phyloP scores from a whole-genome alignment of 257 asterid species.

The Solanum peruvianum region DNA sequence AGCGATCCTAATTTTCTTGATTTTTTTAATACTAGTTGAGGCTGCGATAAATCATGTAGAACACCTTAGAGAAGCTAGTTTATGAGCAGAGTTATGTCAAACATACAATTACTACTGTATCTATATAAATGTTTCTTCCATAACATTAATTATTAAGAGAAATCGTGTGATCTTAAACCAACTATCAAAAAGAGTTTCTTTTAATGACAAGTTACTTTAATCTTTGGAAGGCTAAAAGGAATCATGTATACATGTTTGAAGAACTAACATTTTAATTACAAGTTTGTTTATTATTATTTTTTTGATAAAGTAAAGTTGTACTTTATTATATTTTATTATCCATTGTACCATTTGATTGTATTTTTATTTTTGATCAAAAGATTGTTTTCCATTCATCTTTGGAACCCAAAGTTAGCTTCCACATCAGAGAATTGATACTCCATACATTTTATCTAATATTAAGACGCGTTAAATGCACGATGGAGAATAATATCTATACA shows the following conservation, averaged over 20 bases:
- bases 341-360: background rate
- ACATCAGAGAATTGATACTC: no score
- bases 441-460: no score
- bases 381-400: background rate
- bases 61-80: background rate
- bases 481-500: background rate
- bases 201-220: background rate
- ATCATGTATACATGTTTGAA: background rate
- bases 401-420: background rate
- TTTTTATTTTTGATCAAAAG: background rate
- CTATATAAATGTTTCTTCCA: background rate
- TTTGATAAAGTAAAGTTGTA: no score
- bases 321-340: no score
- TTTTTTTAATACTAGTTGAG: no score
- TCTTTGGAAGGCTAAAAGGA: background rate
- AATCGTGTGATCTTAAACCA: no score
- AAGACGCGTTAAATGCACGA: background rate
- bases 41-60: no score
- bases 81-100: background rate
- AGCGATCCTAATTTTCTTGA: no score
- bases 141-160: background rate
- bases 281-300: no score
- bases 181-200: background rate
- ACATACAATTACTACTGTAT: background rate
- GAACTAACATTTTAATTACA: background rate